phyloP scores from a whole-genome alignment of 257 asterid genomes.

The Ilex asprella region DNA sequence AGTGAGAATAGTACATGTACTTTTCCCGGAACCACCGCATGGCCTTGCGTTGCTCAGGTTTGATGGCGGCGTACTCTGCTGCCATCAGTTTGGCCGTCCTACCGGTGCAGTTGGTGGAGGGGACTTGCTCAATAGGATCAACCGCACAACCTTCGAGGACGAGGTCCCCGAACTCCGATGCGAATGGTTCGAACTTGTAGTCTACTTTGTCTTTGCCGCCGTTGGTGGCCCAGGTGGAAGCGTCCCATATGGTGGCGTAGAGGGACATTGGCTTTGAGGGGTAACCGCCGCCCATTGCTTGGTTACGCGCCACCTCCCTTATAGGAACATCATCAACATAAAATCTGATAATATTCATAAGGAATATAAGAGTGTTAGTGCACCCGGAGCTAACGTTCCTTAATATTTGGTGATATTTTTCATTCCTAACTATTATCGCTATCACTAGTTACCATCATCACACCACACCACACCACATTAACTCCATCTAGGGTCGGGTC shows the following conservation, averaged over 20 bases:
- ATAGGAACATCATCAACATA: constrained; percentile 80
- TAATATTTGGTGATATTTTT: too few species aligned
- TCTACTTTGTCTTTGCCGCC: constrained; percentile 80
- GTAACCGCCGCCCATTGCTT: constrained; percentile 63
- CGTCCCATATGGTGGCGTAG: constrained; percentile 96
- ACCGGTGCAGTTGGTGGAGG: constrained; percentile 66
- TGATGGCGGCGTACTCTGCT: constrained; percentile 34
- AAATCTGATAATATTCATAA: constrained; percentile 33
- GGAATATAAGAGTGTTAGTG: neutral
- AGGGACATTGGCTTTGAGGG: constrained; percentile 93
- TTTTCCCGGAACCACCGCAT: constrained; percentile 62
- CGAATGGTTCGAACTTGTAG: constrained; percentile 65
- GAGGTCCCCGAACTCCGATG: constrained; percentile 56
- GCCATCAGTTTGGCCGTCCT: constrained; percentile 19
- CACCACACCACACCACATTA: too few species aligned
- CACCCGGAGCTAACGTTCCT: too few species aligned
- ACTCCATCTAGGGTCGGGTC: too few species aligned
- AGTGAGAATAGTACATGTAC: constrained; percentile 74
- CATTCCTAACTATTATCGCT: too few species aligned
- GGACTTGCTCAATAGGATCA: constrained; percentile 64
- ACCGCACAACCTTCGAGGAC: constrained; percentile 75
- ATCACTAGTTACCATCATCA: too few species aligned
- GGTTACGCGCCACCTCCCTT: constrained; percentile 41
- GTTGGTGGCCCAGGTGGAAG: constrained; percentile 85
- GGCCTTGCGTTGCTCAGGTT: constrained; percentile 25